A percentile compares a stretch with the other conserved stretches of the same genome.
Conservation (phyloP, 345 rosid genomes). For the Noccaea caerulescens region DNA sequence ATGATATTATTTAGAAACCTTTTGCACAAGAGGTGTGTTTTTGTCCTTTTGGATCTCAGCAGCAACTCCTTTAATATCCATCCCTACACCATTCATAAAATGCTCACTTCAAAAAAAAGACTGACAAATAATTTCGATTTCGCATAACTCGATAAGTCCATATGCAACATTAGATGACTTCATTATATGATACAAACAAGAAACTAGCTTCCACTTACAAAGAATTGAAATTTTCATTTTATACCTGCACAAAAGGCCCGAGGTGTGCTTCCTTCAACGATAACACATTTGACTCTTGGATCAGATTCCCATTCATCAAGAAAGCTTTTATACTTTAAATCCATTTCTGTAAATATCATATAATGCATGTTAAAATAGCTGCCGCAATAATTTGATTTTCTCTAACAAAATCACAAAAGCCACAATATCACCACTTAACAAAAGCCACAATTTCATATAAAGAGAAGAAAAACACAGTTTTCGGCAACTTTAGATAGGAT, state of each 20-base stretch:
- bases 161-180: neutral
- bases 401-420: neutral
- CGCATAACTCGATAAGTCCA: neutral
- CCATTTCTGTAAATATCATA: conserved; percentile 65
- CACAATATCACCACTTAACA: too few relatives aligned
- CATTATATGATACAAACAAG: conserved; percentile 16
- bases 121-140: neutral
- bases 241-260: conserved; percentile 92
- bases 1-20: conserved; percentile 53
- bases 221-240: neutral
- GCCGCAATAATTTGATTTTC: neutral
- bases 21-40: conserved; percentile 76
- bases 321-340: conserved; percentile 64
- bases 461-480: neutral
- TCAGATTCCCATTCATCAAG: conserved; percentile 94
- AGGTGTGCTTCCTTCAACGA: conserved; percentile 73
- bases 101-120: conserved; percentile 44
- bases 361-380: neutral
- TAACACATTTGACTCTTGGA: conserved; percentile 75
- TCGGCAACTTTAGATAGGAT: neutral
- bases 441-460: neutral
- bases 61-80: conserved; percentile 91
- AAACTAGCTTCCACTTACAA: conserved; percentile 20
- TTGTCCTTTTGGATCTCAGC: conserved; percentile 77
- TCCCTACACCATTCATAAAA: conserved; percentile 65